Conservation (phyloP, 306 rosid genomes). For the Arachis hypogaea region DNA sequence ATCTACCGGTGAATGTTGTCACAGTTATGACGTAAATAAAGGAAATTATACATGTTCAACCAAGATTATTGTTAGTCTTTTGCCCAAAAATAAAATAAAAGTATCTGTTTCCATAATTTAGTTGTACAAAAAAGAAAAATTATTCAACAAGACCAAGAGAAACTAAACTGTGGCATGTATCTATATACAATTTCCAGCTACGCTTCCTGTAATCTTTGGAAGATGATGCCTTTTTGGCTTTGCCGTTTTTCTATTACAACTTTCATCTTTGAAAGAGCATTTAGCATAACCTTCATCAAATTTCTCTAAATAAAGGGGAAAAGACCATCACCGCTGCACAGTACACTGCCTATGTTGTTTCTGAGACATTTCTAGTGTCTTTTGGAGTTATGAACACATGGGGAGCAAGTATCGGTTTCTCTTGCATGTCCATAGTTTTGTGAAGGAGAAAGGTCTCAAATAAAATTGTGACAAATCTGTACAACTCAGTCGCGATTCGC, state of each 20-base stretch:
- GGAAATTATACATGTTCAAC: no score
- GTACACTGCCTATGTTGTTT: not conserved
- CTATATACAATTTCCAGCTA: slow-evolving; percentile 1
- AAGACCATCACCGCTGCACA: slow-evolving; percentile 7
- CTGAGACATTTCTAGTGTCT: not conserved
- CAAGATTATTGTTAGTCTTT: no score
- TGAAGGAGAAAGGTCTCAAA: slow-evolving; percentile 53
- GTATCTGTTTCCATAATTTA: no score
- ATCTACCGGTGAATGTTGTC: no score
- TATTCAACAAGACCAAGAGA: not conserved
- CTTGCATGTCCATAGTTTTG: slow-evolving; percentile 79
- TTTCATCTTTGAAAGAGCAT: slow-evolving; percentile 1
- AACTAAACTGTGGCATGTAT: not conserved
- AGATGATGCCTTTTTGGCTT: not conserved
- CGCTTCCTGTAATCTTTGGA: slow-evolving; percentile 19
- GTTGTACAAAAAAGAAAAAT: no score
- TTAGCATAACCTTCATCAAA: no score
- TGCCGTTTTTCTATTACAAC: not conserved
- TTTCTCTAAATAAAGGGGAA: not conserved
- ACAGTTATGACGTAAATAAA: no score
- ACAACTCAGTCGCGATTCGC: slow-evolving; percentile 77
- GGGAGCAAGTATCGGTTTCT: slow-evolving; percentile 34
- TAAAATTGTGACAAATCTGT: slow-evolving; percentile 87
- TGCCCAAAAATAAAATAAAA: no score
- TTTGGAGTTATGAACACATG: slow-evolving; percentile 41